Conservation (phyloP, 306 rosid species). For the Luffa aegyptiaca region DNA sequence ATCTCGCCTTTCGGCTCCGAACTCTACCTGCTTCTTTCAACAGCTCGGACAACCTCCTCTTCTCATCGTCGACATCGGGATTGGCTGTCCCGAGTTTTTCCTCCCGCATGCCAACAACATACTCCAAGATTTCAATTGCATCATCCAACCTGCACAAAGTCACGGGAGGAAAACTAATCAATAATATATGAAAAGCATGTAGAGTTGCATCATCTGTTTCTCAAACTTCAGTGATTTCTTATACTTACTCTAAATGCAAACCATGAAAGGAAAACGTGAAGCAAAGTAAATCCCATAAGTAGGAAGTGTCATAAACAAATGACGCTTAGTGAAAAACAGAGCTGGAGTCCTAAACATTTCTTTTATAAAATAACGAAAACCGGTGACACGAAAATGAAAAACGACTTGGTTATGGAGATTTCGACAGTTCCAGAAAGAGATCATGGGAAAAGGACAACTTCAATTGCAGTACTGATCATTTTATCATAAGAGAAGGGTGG, state of each 20-base stretch:
- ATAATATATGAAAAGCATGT: background rate
- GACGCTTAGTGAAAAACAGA: background rate
- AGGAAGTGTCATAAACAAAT: background rate
- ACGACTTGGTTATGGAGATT: background rate
- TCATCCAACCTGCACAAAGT: constrained; percentile 58
- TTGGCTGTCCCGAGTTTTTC: constrained; percentile 93
- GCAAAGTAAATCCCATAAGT: background rate
- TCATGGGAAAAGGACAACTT: background rate
- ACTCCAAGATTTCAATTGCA: constrained; percentile 73
- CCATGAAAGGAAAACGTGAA: background rate
- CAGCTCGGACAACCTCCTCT: constrained; percentile 69
- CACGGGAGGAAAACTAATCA: background rate
- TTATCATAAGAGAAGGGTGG: background rate
- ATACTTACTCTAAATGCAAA: background rate
- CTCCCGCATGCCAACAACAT: constrained; percentile 62
- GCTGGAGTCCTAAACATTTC: background rate
- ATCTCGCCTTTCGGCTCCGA: constrained; percentile 49
- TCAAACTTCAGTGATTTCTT: background rate
- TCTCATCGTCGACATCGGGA: constrained; percentile 87
- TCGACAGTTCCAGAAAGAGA: background rate
- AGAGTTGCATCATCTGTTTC: background rate
- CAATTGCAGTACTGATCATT: background rate
- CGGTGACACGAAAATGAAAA: background rate
- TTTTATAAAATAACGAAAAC: background rate
- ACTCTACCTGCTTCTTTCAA: constrained; percentile 84